These are phyloP conservation scores for Blastobotrys ciferrii DNA, from an alignment of 1,139 yeast genomes.

Conservation along the genomic window DNA sequence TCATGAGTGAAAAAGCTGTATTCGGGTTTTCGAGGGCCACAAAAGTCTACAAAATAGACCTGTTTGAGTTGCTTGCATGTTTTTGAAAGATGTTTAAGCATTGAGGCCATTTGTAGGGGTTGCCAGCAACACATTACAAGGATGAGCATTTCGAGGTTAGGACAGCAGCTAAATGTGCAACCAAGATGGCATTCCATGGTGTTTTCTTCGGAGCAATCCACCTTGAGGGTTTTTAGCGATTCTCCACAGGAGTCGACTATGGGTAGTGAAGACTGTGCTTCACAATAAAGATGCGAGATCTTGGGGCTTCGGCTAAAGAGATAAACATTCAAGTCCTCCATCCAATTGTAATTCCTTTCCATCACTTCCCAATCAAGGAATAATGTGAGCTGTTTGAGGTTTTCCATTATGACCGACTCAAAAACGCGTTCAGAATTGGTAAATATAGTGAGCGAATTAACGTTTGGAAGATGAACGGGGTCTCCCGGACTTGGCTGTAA, in stretches of 20 bases:
- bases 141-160: not conserved
- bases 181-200: not conserved
- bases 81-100: not conserved
- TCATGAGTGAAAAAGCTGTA: not conserved
- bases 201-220: not conserved
- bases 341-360: slow-evolving; percentile 1
- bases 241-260: not conserved
- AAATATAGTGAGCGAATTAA: not conserved
- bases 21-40: not conserved
- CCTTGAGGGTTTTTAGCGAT: not conserved
- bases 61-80: not conserved
- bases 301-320: slow-evolving; percentile 1
- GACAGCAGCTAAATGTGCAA: slow-evolving; percentile 1
- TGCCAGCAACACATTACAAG: slow-evolving; percentile 1
- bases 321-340: slow-evolving; percentile 1
- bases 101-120: not conserved
- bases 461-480: not conserved
- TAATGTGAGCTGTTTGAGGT: not conserved
- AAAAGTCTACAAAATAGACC: not conserved
- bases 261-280: not conserved
- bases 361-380: slow-evolving; percentile 3
- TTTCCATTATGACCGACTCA: slow-evolving; percentile 1
- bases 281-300: not conserved
- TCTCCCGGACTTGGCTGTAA: not conserved
- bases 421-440: slow-evolving; percentile 3